phyloP scores from a whole-genome alignment of 2,329 filamentous ascomycete species.

The Sporothrix dimorphospora region DNA sequence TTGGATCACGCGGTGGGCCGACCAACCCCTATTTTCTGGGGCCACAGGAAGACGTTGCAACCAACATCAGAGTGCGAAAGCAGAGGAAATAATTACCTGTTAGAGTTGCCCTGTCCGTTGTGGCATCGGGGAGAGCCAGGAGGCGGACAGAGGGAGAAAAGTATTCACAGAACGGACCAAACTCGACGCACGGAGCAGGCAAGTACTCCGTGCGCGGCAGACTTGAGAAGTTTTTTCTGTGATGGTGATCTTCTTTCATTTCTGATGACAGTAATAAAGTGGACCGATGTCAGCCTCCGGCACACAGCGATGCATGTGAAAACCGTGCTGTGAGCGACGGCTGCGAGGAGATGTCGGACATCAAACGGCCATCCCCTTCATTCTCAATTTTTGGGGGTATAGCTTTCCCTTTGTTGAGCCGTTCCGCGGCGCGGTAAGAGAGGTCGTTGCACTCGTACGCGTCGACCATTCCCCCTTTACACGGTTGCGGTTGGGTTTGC shows the following conservation, averaged over 20 bases:
- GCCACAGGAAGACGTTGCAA: slow-evolving; percentile 3
- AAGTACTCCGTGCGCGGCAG: neutral
- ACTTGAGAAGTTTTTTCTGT: neutral
- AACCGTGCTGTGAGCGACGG: neutral
- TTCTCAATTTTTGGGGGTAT: neutral
- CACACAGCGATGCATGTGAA: neutral
- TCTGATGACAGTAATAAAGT: neutral
- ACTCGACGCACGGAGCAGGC: too few relatives aligned
- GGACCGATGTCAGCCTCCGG: neutral
- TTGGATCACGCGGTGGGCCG: slow-evolving; percentile 7
- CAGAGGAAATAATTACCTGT: neutral
- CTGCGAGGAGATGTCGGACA: slow-evolving; percentile 7
- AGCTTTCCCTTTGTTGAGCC: neutral
- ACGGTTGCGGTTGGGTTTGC: neutral
- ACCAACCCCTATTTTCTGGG: slow-evolving; percentile 5
- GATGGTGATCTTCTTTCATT: neutral
- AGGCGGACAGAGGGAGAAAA: neutral
- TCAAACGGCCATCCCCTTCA: neutral
- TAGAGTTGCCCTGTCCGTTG: neutral
- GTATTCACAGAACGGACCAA: neutral
- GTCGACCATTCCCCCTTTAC: neutral
- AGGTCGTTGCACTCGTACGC: neutral
- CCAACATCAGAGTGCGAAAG: neutral
- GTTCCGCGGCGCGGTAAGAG: neutral
- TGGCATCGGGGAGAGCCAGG: neutral